A percentile compares a stretch with the other conserved stretches of the same genome.
These are phyloP conservation scores for Populus euphratica DNA, from an alignment of 345 rosid species.

Conservation along the genomic window DNA sequence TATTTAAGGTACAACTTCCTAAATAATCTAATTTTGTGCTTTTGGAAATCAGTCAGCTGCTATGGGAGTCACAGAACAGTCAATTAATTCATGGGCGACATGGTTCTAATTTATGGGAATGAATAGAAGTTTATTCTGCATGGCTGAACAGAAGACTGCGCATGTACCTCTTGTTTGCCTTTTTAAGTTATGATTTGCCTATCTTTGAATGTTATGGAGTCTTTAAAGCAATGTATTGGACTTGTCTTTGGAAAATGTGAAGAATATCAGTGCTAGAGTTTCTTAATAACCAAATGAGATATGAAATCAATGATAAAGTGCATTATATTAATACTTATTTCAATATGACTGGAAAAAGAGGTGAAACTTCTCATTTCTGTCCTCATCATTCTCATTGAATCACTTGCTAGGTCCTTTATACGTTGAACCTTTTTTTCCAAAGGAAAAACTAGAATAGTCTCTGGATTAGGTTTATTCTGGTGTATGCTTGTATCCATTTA, in stretches of 20 bases:
- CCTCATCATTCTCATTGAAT: background rate
- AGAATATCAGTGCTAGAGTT: background rate
- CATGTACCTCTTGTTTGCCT: background rate
- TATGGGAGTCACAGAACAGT: background rate
- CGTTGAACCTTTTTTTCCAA: background rate
- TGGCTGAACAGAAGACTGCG: no score
- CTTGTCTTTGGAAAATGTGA: background rate
- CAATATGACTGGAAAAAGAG: background rate
- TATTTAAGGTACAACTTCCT: slow-evolving; percentile 65
- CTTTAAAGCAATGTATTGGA: background rate
- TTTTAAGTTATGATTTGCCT: background rate
- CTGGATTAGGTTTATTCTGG: background rate
- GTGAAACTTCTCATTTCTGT: background rate
- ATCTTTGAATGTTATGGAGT: background rate
- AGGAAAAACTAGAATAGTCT: background rate
- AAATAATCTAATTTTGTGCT: background rate
- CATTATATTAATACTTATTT: background rate
- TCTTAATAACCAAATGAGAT: background rate
- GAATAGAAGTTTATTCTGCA: background rate
- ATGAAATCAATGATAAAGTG: background rate
- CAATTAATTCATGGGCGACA: background rate
- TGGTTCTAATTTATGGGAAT: background rate
- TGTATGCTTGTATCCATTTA: background rate
- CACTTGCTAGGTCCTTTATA: background rate
- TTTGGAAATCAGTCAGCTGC: background rate